Evolutionary conservation across 345 rosid genomes (phyloP).

Genomic region (Acer saccharum): DNA sequence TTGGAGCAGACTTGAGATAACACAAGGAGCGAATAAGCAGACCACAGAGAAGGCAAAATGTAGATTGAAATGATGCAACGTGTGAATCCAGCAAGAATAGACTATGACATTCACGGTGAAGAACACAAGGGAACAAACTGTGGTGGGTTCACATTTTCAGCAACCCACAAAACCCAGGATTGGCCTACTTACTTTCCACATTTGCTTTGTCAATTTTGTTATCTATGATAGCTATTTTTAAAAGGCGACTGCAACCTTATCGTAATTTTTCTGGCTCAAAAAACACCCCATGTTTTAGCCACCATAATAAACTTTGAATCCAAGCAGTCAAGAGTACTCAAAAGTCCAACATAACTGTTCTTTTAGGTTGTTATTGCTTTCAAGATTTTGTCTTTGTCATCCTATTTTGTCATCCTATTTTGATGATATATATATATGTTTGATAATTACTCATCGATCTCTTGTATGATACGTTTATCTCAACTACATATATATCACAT

Average conservation of each 20-base stretch:
- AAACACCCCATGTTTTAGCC: not conserved
- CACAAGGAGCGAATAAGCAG: too few species aligned
- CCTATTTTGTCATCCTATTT: too few species aligned
- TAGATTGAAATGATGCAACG: not conserved
- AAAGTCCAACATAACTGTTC: too few species aligned
- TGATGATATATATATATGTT: too few species aligned
- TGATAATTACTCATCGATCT: too few species aligned
- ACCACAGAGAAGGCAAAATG: too few species aligned
- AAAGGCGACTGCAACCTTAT: not conserved
- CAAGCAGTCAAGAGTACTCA: too few species aligned
- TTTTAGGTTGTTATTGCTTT: too few species aligned
- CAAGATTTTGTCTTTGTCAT: too few species aligned
- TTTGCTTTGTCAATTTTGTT: not conserved
- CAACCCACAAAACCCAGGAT: slow-evolving; percentile 8
- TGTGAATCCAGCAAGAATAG: not conserved
- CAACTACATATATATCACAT: too few species aligned
- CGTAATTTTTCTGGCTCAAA: not conserved
- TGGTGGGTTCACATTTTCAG: slow-evolving; percentile 32
- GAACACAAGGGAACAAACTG: not conserved
- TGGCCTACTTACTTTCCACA: not conserved
- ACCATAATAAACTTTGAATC: not conserved
- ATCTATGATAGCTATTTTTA: not conserved
- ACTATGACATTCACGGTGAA: slow-evolving; percentile 18
- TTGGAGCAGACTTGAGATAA: too few species aligned
- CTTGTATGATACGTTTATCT: too few species aligned